phyloP scores from a whole-genome alignment of 805 yeast species.

The Saccharomyces kudriavzevii region DNA sequence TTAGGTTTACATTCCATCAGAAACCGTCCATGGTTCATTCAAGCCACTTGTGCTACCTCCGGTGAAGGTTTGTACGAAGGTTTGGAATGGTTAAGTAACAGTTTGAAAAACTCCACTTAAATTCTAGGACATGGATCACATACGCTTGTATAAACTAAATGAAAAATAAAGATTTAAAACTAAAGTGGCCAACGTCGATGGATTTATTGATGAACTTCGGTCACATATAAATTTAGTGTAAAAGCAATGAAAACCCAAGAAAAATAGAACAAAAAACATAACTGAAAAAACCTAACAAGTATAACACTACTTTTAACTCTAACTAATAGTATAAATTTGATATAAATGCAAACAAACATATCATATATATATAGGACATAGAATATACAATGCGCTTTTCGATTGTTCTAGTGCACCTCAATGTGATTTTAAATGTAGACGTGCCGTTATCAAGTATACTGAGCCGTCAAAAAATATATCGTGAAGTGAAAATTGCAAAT shows the following conservation, averaged over 20 bases:
- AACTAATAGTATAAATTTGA: neutral
- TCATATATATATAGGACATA: neutral
- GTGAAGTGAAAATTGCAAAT: neutral
- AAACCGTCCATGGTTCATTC: constrained; percentile 99
- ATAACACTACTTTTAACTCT: neutral
- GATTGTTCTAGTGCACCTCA: neutral
- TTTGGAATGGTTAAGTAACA: constrained; percentile 91
- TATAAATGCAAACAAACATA: neutral
- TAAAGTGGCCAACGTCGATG: neutral
- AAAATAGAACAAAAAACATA: neutral
- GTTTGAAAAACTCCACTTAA: constrained; percentile 64
- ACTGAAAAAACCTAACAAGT: neutral
- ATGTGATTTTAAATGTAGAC: neutral
- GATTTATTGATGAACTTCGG: neutral
- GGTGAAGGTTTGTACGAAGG: constrained; percentile 99
- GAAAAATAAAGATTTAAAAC: neutral
- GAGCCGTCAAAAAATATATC: neutral
- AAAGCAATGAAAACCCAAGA: neutral
- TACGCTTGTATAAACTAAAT: neutral
- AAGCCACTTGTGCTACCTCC: constrained; percentile 97
- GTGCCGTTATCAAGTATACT: neutral
- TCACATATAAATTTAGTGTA: neutral
- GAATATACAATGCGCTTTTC: neutral
- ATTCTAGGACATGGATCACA: neutral
- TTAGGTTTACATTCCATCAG: constrained; percentile 93